Evolutionary conservation across 2,329 filamentous ascomycete species (phyloP), one percentile per base, ranked within the genome.

Genomic region (Sclerotinia spermophila): DNA sequence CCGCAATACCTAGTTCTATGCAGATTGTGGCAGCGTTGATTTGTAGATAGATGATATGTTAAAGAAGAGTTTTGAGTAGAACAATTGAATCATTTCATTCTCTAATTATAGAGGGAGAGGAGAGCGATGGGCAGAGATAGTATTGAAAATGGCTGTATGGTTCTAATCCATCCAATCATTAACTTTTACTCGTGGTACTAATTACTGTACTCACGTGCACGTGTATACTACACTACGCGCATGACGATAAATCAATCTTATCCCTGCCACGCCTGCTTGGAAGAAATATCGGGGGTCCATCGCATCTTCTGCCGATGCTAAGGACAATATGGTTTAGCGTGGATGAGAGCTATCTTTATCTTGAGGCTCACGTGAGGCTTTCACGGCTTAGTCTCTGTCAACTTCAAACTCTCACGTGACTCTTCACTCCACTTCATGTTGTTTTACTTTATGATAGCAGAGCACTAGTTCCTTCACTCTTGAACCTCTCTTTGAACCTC

Each of bases 241-340:
- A 67, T 60, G 53, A 60, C 21, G 53, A 68, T 60, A 68, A 68
- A 68, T 44, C 30, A 30, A 60, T 44, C n/a, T n/a, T n/a, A n/a
- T n/a, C 53, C 65, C 42, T 68, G 48, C 45, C 38, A 40, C 38
- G 33, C 62, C 38, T 67, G 40, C 51, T 45, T 21, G 24, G 27
- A 10, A n/a, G n/a, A 38, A 19, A 19, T 13, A 4, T 68, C 66
- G 66, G 66, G 30, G 8, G 33, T 30, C 27, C 15, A 27, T 27
- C 8, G 4, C 7, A 48, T 13, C 21, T 48, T 45, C 33, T 6
- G 5, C 66, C 66, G 66, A 48, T 53, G 66, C 66, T 61, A 68
- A 60, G 8, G 10, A 1, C 0, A 11, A 30, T 68, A 24, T 17
- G n/a, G 40, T 3, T 21, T 68, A 68, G 55, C 11, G 27, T 45